Evolutionary conservation across 2,329 filamentous ascomycete genomes (phyloP).

Genomic region (Apiospora saccharicola): DNA sequence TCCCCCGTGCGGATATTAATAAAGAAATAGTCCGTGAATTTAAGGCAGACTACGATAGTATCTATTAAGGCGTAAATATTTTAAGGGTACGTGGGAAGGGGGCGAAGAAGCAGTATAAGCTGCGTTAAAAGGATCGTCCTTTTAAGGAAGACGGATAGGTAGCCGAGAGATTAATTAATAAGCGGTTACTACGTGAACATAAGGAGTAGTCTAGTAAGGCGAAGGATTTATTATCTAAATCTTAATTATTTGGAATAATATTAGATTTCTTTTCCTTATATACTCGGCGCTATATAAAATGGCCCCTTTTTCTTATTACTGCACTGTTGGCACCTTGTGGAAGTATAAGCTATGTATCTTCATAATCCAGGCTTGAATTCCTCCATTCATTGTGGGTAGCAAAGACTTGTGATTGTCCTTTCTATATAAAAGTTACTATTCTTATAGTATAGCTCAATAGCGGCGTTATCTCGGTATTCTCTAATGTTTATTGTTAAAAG

Average conservation of each 20-base stretch:
- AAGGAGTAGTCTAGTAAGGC: background rate
- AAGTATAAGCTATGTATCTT: too few species aligned
- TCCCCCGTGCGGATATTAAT: background rate
- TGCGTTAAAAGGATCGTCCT: constrained; percentile 6
- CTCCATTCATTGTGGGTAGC: too few species aligned
- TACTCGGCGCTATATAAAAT: too few species aligned
- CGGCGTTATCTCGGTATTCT: too few species aligned
- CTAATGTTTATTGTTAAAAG: too few species aligned
- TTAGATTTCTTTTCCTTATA: too few species aligned
- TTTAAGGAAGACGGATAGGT: background rate
- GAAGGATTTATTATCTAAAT: background rate
- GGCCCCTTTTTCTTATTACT: too few species aligned
- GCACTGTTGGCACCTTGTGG: too few species aligned
- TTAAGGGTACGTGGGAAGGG: background rate
- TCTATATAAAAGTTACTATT: background rate
- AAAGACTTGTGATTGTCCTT: background rate
- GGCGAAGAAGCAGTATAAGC: constrained; percentile 6
- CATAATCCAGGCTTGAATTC: too few species aligned
- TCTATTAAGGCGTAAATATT: background rate
- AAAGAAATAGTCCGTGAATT: background rate
- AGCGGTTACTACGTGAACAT: background rate
- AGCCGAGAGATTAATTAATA: background rate
- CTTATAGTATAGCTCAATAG: background rate
- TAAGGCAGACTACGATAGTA: background rate
- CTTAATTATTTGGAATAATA: constrained; percentile 4